phyloP scores from a whole-genome alignment of 2,329 filamentous ascomycete species.

The Lojkania enalia region DNA sequence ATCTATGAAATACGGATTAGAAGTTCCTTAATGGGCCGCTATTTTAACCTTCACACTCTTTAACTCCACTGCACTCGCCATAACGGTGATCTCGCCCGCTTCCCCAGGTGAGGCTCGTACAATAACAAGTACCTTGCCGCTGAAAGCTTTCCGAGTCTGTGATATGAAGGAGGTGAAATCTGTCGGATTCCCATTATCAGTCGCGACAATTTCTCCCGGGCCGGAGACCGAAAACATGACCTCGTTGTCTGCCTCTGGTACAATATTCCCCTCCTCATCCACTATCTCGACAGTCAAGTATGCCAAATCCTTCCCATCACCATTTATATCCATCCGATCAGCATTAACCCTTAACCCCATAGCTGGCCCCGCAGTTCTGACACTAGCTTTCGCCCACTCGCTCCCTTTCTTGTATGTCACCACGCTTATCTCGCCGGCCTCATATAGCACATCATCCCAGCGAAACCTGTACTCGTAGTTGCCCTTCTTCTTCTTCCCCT shows the following conservation, averaged over 20 bases:
- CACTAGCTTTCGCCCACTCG: constrained; percentile 51
- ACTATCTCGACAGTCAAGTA: constrained; percentile 53
- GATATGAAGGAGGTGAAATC: constrained; percentile 29
- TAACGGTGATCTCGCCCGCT: constrained; percentile 18
- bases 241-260: constrained; percentile 48
- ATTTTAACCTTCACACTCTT: constrained; percentile 2
- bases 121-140: constrained; percentile 29
- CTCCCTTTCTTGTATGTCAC: constrained; percentile 54
- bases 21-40: too few species aligned
- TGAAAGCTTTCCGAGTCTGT: constrained; percentile 28
- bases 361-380: constrained; percentile 49
- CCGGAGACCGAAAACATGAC: constrained; percentile 53
- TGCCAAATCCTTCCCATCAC: constrained; percentile 51
- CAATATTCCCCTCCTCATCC: constrained; percentile 50
- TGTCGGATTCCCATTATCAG: constrained; percentile 55
- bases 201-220: constrained; percentile 52
- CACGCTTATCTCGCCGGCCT: constrained; percentile 53
- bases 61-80: constrained; percentile 21
- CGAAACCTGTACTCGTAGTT: constrained; percentile 54
- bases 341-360: constrained; percentile 45
- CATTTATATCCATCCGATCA: constrained; percentile 47
- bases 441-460: constrained; percentile 57
- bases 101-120: constrained; percentile 18
- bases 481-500: constrained; percentile 46
- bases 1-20: too few species aligned